Conservation (phyloP, 208 protist species). For the Acanthamoeba lenticulata region DNA sequence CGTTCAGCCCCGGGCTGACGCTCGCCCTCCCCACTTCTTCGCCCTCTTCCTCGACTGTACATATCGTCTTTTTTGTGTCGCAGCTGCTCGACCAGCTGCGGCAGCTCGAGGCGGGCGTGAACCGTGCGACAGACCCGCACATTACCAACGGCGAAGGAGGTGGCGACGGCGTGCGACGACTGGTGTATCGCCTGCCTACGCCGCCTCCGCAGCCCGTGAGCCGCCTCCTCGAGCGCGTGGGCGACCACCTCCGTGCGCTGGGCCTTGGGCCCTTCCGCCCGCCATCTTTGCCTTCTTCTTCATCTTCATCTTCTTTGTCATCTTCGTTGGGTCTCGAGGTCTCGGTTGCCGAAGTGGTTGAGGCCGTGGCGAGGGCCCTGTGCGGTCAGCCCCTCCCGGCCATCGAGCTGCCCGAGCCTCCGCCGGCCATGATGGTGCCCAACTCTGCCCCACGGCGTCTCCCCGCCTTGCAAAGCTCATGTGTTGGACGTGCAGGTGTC, state of each 20-base stretch:
- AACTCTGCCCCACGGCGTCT: not conserved
- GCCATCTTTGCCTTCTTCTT: not conserved
- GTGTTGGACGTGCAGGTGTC: not conserved
- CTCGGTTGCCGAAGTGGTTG: not conserved
- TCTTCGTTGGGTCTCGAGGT: not conserved
- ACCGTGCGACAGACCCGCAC: not conserved
- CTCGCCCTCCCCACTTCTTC: not conserved
- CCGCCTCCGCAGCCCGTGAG: not conserved
- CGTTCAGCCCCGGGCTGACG: not conserved
- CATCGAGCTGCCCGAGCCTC: not conserved
- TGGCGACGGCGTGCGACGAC: not conserved
- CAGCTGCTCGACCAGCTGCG: slow-evolving; percentile 14
- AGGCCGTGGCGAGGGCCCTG: not conserved
- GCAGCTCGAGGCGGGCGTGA: not conserved
- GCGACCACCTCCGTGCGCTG: not conserved
- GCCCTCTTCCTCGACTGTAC: not conserved
- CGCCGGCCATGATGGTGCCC: not conserved
- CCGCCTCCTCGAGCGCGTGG: not conserved
- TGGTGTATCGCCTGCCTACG: not conserved
- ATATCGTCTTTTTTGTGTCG: slow-evolving; percentile 21
- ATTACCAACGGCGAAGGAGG: not conserved
- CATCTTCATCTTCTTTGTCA: not conserved
- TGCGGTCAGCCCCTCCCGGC: not conserved
- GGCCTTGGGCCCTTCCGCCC: not conserved
- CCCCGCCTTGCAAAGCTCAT: too few species aligned